Conservation (phyloP, 129 eudicot genomes). For the Solidago caesia region DNA sequence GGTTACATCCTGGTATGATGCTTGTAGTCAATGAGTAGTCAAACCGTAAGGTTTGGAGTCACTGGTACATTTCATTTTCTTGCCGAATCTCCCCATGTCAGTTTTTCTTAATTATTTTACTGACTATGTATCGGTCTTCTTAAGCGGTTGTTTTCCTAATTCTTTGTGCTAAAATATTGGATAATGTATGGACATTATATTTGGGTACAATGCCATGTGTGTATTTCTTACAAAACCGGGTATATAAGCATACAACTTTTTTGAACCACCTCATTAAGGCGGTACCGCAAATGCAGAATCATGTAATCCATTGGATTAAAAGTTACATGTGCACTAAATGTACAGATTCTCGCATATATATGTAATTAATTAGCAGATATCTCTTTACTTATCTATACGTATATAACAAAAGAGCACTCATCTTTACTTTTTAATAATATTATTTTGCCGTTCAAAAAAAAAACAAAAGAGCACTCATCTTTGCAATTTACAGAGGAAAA, state of each 20-base stretch:
- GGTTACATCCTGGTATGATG: neutral
- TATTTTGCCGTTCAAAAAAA: too few relatives aligned
- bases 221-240: neutral
- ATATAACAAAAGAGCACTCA: neutral
- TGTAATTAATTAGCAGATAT: conserved; percentile 14
- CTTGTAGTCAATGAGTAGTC: neutral
- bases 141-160: neutral
- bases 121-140: too few relatives aligned
- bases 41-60: neutral
- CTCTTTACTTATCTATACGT: neutral
- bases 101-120: too few relatives aligned
- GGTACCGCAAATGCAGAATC: neutral
- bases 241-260: neutral
- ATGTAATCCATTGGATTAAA: neutral
- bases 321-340: neutral
- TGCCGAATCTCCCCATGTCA: neutral
- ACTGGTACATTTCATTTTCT: neutral
- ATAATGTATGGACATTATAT: neutral
- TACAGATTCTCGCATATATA: neutral
- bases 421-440: too few relatives aligned
- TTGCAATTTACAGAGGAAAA: neutral
- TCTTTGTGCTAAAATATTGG: neutral
- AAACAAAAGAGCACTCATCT: neutral
- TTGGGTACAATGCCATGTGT: neutral
- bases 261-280: neutral